phyloP scores from a whole-genome alignment of 129 eudicot species.

The Centrapalus pauciflorus region DNA sequence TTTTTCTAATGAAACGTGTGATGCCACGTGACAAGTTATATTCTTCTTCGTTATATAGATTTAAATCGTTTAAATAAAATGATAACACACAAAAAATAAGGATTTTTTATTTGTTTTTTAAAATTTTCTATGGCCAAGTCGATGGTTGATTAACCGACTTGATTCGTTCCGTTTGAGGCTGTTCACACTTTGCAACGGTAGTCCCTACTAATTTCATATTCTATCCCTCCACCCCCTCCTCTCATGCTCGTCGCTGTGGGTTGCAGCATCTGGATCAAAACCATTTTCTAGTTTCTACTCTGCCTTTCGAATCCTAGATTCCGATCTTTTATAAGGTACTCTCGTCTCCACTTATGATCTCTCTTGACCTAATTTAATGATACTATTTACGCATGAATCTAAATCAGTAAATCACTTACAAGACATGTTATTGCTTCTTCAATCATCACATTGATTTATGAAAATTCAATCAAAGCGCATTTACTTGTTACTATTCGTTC shows the following conservation, averaged over 20 bases:
- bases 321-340: neutral
- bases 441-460: neutral
- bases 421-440: neutral
- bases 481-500: neutral
- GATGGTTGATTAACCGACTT: neutral
- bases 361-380: neutral
- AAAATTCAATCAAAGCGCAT: neutral
- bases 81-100: no score
- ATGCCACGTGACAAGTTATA: no score
- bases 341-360: neutral
- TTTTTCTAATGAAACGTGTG: no score
- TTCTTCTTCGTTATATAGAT: no score
- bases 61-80: no score
- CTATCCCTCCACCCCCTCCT: neutral
- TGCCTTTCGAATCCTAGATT: slow-evolving; percentile 27
- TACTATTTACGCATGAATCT: neutral
- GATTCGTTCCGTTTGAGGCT: neutral
- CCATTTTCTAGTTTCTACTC: neutral
- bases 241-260: neutral
- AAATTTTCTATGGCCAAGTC: no score
- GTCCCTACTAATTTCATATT: neutral
- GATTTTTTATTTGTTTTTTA: no score
- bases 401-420: neutral
- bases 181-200: neutral
- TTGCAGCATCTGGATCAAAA: neutral